phyloP scores from a whole-genome alignment of 441 rosid species.

The Macaranga tanarius region DNA sequence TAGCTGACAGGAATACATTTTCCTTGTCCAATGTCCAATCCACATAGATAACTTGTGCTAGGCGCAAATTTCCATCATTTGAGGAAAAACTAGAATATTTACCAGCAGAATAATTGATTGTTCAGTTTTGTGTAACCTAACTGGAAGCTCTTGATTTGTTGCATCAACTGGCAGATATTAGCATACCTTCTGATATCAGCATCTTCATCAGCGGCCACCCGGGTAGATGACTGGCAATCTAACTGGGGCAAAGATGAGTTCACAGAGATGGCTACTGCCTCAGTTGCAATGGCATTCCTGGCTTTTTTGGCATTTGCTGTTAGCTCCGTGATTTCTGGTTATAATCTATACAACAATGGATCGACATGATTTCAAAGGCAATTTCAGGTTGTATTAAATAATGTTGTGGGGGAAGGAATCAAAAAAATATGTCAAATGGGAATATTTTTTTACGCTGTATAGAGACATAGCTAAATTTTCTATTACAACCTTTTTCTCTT shows the following conservation, averaged over 20 bases:
- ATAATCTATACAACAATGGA: conserved; percentile 48
- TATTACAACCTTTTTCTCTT: background rate
- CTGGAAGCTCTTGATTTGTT: background rate
- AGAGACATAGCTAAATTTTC: conserved; percentile 13
- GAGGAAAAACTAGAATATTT: background rate
- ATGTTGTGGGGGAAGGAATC: background rate
- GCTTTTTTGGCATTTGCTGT: conserved; percentile 73
- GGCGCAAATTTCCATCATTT: background rate
- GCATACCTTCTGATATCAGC: conserved; percentile 91
- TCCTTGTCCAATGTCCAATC: background rate
- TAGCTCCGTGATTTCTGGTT: conserved; percentile 77
- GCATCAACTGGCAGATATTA: conserved; percentile 53
- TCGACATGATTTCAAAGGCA: conserved; percentile 27
- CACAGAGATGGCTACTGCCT: conserved; percentile 89
- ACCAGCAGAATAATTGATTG: background rate
- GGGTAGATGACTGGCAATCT: conserved; percentile 90
- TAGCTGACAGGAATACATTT: background rate
- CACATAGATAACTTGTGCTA: background rate
- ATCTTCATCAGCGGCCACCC: conserved; percentile 83
- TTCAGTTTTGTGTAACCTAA: background rate
- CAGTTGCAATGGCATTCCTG: conserved; percentile 70
- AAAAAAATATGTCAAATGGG: background rate
- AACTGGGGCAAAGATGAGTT: conserved; percentile 97
- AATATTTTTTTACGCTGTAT: conserved; percentile 15
- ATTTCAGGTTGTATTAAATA: background rate